Evolutionary conservation across 352 stramenopile genomes (phyloP), one percentile per base, ranked within the genome.

Genomic region (Globisporangium lucens): DNA sequence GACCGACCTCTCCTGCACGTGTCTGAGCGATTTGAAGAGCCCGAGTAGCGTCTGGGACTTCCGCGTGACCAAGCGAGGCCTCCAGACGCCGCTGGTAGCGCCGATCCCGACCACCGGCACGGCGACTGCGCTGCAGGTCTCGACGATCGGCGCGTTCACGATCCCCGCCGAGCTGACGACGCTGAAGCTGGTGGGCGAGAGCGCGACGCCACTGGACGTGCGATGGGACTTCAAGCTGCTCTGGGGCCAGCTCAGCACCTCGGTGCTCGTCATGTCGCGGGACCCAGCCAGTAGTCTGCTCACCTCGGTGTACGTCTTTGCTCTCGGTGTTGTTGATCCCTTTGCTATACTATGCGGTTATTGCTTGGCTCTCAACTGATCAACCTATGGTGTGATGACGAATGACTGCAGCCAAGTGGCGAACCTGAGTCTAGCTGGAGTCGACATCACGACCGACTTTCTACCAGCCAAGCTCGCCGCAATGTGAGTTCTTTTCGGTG

Each of bases 1-100:
- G 60, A 47, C 43, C 27, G 30, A 66, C 29, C 29, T 66, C 27
- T 66, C 60, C 0, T 66, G 60, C 43, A 58, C 60, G 24, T 66
- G 60, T 33, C 33, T 66, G 17, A 66, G 49, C 46, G 60, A 63
- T 8, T 15, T 63, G n/a, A 43, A 53, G 43, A 33, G 43, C 35
- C 57, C 35, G 24, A 30, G 27, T 17, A 63, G n/a, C 17, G 30
- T 33, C 22, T 63, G 57, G 57, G 35, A 30, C 10, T 63, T 63
- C 35, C 57, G 20, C 3, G 36, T 63, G 22, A 49, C 17, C 30
- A 52, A 63, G n/a, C 22, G 35, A 53, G n/a, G 52, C 29, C 4
- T 47, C 0, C 38, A 47, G 9, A 4, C 30, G 2, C 8, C 57
- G 29, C 15, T 60, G 35, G 15, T 27, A 6, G 17, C 24, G 2